Evolutionary conservation across 805 yeast species (phyloP), one percentile per base, ranked within the genome.

Genomic region (Kodamaea restingae): DNA sequence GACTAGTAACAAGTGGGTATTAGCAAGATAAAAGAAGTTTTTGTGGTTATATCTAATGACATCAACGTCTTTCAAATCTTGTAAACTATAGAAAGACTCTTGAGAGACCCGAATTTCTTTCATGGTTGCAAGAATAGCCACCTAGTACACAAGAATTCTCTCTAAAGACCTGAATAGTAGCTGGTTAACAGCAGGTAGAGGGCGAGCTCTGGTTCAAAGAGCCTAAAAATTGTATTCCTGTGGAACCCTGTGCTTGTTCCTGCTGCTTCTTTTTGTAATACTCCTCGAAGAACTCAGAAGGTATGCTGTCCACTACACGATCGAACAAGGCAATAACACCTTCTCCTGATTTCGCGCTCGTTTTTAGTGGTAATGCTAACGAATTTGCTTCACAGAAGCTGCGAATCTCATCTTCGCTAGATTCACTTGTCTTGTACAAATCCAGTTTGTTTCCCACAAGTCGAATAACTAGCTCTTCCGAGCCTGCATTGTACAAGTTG

Each of bases 371-470:
- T n/a, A 12, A 7, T 4, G 20, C 17, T 14, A 29, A 12, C n/a
- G 4, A 4, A 18, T 18, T 36, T 15, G 32, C 15, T 2, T 32
- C 27, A 15, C 38, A 34, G 24, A 39, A 39, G 15, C 10, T 15
- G 11, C 18, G 22, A 9, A 38, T 38, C 18, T 12, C 15, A 8
- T 15, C 15, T 7, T 32, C 20, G n/a, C 14, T 29, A 3, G 21
- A 42, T 8, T 22, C 45, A 15, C 9, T 33, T 3, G 24, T 38
- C n/a, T 33, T 57, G 54, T 70, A 56, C 34, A 88, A 58, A 60
- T 93, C 98, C 3, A 63, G 50, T 61, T 93, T 93, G 60, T 88
- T 93, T 0, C 98, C 98, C 3, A 91, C 84, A 7, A 93, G 60
- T 7, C 60, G 45, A 3, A 75, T 62, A 28, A 49, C 46, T 35